These are phyloP conservation scores for Flueggea neowawraea DNA, from an alignment of 441 rosid species.

Conservation along the genomic window DNA sequence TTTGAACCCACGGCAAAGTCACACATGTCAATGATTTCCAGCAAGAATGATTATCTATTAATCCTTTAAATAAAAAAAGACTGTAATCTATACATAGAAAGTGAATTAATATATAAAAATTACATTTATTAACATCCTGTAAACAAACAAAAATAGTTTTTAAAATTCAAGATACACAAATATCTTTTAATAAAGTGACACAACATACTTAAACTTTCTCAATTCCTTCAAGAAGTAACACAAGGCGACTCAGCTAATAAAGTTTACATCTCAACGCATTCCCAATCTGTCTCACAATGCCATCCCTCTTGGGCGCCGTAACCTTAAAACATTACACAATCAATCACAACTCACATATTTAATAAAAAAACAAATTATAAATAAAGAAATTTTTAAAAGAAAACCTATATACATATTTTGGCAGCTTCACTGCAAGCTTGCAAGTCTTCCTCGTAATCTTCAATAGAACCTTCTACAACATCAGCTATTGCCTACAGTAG, in stretches of 20 bases:
- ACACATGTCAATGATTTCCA: slow-evolving; percentile 99
- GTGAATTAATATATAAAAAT: background rate
- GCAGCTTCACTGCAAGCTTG: slow-evolving; percentile 84
- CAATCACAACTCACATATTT: slow-evolving; percentile 12
- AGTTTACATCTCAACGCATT: slow-evolving; percentile 84
- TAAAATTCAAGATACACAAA: too few relatives aligned
- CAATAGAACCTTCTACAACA: slow-evolving; percentile 74
- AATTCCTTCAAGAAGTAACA: too few relatives aligned
- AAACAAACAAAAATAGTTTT: too few relatives aligned
- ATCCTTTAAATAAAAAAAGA: too few relatives aligned
- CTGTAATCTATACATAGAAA: too few relatives aligned
- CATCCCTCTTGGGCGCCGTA: slow-evolving; percentile 97
- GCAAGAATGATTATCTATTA: slow-evolving; percentile 18
- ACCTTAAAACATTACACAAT: slow-evolving; percentile 25
- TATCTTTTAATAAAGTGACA: background rate
- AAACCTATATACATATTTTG: slow-evolving; percentile 81
- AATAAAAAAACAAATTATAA: background rate
- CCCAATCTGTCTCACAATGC: slow-evolving; percentile 93
- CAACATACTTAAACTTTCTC: slow-evolving; percentile 90
- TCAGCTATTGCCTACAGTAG: slow-evolving; percentile 42
- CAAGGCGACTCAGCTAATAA: slow-evolving; percentile 79
- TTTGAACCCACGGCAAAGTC: slow-evolving; percentile 95
- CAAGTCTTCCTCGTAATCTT: slow-evolving; percentile 82
- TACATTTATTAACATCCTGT: background rate
- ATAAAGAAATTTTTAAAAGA: background rate